phyloP scores from a whole-genome alignment of 352 stramenopile genomes.

The Phytopythium oedochilum region DNA sequence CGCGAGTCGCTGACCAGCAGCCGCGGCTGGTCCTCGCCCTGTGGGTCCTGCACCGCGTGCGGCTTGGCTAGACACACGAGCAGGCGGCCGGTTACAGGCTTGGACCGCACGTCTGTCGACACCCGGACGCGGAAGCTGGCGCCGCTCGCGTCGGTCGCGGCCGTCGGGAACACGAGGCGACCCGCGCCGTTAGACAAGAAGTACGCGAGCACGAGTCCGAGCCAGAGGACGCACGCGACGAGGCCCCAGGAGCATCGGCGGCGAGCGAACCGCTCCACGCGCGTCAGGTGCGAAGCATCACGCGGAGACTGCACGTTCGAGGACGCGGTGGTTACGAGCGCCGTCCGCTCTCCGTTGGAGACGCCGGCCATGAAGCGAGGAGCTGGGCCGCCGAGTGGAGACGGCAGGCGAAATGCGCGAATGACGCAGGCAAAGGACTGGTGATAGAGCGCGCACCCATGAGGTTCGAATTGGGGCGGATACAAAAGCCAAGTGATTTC shows the following conservation, averaged over 20 bases:
- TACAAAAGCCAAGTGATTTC: background rate
- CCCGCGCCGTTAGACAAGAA: slow-evolving; percentile 10
- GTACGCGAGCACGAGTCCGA: slow-evolving; percentile 7
- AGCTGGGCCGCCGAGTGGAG: background rate
- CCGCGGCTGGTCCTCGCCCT: slow-evolving; percentile 47
- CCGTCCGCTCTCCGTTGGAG: slow-evolving; percentile 5
- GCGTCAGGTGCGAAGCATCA: slow-evolving; percentile 1
- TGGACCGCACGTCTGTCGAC: slow-evolving; percentile 16
- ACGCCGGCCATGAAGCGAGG: background rate
- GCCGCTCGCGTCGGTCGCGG: background rate
- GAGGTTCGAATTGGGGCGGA: background rate
- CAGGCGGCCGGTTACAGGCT: slow-evolving; percentile 47
- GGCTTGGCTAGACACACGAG: slow-evolving; percentile 54
- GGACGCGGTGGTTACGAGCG: background rate
- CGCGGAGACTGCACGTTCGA: slow-evolving; percentile 18
- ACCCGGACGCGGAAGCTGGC: slow-evolving; percentile 39
- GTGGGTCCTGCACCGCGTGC: slow-evolving; percentile 32
- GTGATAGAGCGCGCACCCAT: background rate
- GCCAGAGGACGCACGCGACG: slow-evolving; percentile 11
- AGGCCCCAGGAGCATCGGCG: slow-evolving; percentile 14
- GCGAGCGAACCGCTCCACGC: slow-evolving; percentile 1
- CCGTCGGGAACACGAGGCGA: background rate
- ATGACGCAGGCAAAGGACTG: background rate
- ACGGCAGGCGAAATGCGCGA: background rate
- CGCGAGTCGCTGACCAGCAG: slow-evolving; percentile 42